These are phyloP conservation scores for Neolecta irregularis DNA, from an alignment of 1,139 yeast genomes.

Conservation along the genomic window DNA sequence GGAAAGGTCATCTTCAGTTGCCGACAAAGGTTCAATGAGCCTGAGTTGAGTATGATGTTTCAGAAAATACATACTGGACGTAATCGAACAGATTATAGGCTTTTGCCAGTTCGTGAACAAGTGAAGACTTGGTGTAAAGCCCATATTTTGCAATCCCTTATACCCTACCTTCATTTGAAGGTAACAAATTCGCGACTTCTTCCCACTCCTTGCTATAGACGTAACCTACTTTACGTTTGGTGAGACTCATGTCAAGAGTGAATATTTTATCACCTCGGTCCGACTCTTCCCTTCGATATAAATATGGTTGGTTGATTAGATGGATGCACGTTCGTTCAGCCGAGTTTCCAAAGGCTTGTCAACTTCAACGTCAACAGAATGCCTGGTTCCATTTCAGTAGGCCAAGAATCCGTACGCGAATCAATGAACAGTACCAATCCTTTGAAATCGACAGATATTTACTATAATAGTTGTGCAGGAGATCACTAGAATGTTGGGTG, in stretches of 20 bases:
- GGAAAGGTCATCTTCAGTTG: constrained; percentile 19
- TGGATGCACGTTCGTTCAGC: neutral
- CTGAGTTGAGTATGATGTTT: constrained; percentile 25
- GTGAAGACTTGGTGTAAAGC: constrained; percentile 25
- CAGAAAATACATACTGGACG: constrained; percentile 22
- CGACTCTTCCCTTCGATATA: neutral
- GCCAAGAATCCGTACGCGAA: neutral
- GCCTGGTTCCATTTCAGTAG: neutral
- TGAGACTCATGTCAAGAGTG: neutral
- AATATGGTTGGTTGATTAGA: too few relatives aligned
- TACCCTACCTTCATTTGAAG: constrained; percentile 30
- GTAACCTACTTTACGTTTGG: constrained; percentile 18
- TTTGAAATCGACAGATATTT: neutral
- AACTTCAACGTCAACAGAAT: neutral
- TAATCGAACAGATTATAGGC: constrained; percentile 29
- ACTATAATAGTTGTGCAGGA: constrained; percentile 11
- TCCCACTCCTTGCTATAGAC: constrained; percentile 22
- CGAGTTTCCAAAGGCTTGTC: neutral
- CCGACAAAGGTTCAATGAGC: constrained; percentile 8
- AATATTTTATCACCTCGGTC: neutral
- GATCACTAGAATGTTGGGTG: constrained; percentile 13
- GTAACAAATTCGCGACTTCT: constrained; percentile 32
- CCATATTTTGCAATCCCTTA: neutral
- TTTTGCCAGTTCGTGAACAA: constrained; percentile 31
- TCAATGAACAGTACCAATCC: constrained; percentile 1